phyloP scores from a whole-genome alignment of 306 rosid species.

The Hippophae gyantsensis region DNA sequence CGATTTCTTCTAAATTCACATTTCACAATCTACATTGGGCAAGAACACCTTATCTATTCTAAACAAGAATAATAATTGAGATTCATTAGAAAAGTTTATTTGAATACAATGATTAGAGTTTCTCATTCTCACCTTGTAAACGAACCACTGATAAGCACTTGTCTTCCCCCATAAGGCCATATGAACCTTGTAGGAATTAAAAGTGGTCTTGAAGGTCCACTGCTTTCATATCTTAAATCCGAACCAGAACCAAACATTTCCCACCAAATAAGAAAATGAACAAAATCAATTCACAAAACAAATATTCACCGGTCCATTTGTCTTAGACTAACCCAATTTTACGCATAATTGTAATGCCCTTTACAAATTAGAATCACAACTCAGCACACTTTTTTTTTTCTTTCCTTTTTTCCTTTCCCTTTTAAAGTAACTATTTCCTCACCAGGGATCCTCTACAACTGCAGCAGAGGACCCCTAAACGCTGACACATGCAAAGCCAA shows the following conservation, averaged over 20 bases:
- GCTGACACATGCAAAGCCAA: conserved; percentile 44
- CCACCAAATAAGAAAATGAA: conserved; percentile 10
- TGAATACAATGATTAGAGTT: conserved; percentile 4
- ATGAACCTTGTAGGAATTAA: conserved; percentile 49
- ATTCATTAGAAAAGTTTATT: not conserved
- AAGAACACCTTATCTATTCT: not conserved
- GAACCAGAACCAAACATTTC: conserved; percentile 56
- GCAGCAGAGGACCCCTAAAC: conserved; percentile 69
- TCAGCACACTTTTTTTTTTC: not conserved
- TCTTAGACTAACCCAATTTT: conserved; percentile 8
- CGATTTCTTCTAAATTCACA: not conserved
- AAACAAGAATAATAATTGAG: conserved; percentile 5
- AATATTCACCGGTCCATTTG: conserved; percentile 12
- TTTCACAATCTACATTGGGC: not conserved
- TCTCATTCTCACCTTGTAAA: conserved; percentile 45
- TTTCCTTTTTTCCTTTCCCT: conserved; percentile 1
- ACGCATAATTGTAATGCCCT: conserved; percentile 9
- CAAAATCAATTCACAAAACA: conserved; percentile 3
- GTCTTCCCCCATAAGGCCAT: conserved; percentile 77
- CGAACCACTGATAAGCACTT: conserved; percentile 59
- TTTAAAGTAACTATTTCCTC: not conserved
- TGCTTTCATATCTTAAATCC: conserved; percentile 35
- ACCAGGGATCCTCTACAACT: conserved; percentile 54
- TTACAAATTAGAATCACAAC: conserved; percentile 3
- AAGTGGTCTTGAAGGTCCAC: conserved; percentile 39